Evolutionary conservation across 768 basidiomycete species (phyloP).

Genomic region (Lactifluus piperatus): DNA sequence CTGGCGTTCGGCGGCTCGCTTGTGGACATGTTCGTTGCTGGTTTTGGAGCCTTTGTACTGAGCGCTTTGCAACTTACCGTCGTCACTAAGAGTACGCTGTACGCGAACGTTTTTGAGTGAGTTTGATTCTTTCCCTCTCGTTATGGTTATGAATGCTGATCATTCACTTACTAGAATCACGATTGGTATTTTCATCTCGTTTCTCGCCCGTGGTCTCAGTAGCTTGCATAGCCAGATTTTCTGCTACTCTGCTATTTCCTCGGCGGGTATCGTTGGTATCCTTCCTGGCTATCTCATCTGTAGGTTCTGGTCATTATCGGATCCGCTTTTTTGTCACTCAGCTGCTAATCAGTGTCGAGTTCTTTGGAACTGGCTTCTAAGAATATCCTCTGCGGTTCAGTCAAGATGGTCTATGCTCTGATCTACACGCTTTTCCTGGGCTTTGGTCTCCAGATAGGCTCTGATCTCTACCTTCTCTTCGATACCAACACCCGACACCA

Average conservation of each 20-base stretch:
- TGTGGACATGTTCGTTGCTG: constrained; percentile 80
- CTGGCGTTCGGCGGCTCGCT: constrained; percentile 80
- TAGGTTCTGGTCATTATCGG: constrained; percentile 30
- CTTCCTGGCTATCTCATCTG: constrained; percentile 83
- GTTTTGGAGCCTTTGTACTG: constrained; percentile 56
- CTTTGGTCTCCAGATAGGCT: constrained; percentile 78
- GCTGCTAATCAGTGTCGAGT: constrained; percentile 49
- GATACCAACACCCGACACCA: constrained; percentile 47
- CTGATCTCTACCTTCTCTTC: constrained; percentile 67
- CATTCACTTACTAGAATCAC: constrained; percentile 50
- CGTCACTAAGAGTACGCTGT: constrained; percentile 68
- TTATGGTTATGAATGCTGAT: neutral
- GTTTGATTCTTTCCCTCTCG: constrained; percentile 23
- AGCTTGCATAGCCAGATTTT: constrained; percentile 71
- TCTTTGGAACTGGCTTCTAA: constrained; percentile 79
- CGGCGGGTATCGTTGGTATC: constrained; percentile 79
- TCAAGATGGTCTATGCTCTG: constrained; percentile 84
- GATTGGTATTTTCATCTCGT: constrained; percentile 73
- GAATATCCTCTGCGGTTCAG: constrained; percentile 76
- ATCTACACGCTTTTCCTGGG: constrained; percentile 82
- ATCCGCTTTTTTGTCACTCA: constrained; percentile 10
- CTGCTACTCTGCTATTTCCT: constrained; percentile 89
- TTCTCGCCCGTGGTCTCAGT: constrained; percentile 72
- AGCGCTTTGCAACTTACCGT: constrained; percentile 64
- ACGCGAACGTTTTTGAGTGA: constrained; percentile 90